Evolutionary conservation across 129 eudicot genomes (phyloP).

Genomic region (Flaveria ramosissima): DNA sequence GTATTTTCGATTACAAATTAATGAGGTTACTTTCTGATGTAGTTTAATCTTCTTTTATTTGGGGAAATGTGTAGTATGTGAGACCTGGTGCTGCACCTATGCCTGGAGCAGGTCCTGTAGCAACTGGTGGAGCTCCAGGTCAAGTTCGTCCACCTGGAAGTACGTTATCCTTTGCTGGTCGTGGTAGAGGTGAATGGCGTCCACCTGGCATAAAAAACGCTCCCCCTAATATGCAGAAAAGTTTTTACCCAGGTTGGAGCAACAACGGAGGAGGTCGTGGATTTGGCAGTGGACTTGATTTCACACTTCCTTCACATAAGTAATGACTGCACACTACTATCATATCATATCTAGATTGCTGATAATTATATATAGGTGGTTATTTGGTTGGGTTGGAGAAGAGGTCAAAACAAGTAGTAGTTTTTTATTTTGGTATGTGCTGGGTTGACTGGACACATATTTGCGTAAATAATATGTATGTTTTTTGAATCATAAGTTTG

Average conservation of each 20-base stretch:
- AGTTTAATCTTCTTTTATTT: conserved; percentile 21
- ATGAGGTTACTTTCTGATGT: conserved; percentile 5
- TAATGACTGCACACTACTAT: conserved; percentile 27
- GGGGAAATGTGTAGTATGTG: conserved; percentile 72
- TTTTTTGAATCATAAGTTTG: background rate
- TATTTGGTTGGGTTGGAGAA: background rate
- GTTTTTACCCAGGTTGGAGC: conserved; percentile 86
- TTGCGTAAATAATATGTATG: background rate
- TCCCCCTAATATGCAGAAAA: conserved; percentile 65
- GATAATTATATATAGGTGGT: background rate
- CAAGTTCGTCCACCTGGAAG: conserved; percentile 83
- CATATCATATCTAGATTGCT: conserved; percentile 11
- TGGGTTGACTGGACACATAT: background rate
- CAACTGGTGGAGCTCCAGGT: conserved; percentile 63
- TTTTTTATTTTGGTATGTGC: background rate
- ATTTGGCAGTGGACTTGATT: conserved; percentile 83
- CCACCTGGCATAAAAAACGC: conserved; percentile 62
- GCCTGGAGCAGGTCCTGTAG: conserved; percentile 52
- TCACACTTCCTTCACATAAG: conserved; percentile 99
- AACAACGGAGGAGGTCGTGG: conserved; percentile 80
- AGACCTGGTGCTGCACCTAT: conserved; percentile 95
- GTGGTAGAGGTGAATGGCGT: conserved; percentile 99
- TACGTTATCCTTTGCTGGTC: conserved; percentile 64
- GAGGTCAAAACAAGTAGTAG: background rate
- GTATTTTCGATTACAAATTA: background rate